Evolutionary conservation across 225 moss, liverwort and hornwort genomes (phyloP), one percentile per base, ranked within the genome.

Genomic region (Straminergon stramineum): DNA sequence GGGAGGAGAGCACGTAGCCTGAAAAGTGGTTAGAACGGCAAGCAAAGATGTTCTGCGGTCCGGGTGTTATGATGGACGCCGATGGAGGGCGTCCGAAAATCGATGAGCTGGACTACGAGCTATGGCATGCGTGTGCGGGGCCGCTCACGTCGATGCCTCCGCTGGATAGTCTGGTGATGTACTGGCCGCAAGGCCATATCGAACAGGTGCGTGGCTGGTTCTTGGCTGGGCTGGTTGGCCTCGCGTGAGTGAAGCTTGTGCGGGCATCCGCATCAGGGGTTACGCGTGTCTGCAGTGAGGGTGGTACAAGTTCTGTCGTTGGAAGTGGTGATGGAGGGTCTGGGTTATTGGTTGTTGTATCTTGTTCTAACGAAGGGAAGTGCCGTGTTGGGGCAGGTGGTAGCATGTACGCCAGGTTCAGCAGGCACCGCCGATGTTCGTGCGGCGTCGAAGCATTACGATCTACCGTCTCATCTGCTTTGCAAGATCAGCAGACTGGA

Each of bases 161-260:
- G 27, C 34, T 90, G 26, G 77, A 90, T 13, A 91, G 94, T 78
- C 57, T 88, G 63, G 94, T 94, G 74, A 60, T 94, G 90, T 94
- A 94, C 87, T 94, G 87, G 85, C 94, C 94, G 41, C 92, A 94
- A 84, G 94, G 94, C 9, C 94, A 94, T 67, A 94, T 94, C 85
- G 92, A 94, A 84, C 91, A 94, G 92, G 92, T 94, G 74, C 62
- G n/a, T 75, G 39, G 67, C 30, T 55, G 16, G 43, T 24, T 65
- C 37, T 58, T 41, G 32, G 32, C 68, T 58, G 56, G 32, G 32
- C 68, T 13, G 13, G 45, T n/a, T 27, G 58, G 23, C 58, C 11
- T 31, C 34, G 43, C 11, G 61, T 28, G 30, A 9, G 79, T 79
- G 56, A n/a, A 57, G 57, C 37, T 39, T 71, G 70, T 31, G 84